These are phyloP conservation scores for Suhomyces coccinellae DNA, from an alignment of 1,139 yeast genomes.

Conservation along the genomic window DNA sequence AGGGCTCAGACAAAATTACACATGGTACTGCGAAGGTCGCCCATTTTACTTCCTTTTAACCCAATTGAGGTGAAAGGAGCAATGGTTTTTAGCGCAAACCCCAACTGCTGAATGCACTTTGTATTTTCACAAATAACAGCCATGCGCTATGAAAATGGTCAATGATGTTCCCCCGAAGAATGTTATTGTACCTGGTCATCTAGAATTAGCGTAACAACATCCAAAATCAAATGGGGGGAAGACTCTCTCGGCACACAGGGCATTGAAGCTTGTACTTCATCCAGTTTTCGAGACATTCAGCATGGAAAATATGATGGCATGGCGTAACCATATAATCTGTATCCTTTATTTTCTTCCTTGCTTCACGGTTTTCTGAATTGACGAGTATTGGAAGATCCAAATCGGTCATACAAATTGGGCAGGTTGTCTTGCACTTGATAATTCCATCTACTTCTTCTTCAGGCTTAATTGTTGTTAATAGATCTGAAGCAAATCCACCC, in stretches of 20 bases:
- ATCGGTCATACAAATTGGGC: constrained; percentile 88
- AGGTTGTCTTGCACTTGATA: constrained; percentile 49
- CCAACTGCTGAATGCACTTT: no score
- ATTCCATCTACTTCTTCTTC: constrained; percentile 30
- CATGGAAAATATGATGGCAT: constrained; percentile 86
- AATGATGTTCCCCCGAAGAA: no score
- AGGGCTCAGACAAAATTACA: no score
- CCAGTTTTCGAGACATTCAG: constrained; percentile 87
- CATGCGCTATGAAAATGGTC: no score
- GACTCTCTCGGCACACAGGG: constrained; percentile 84
- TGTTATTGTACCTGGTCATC: no score
- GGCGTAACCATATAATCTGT: constrained; percentile 85
- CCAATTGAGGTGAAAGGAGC: no score
- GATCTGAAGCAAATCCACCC: constrained; percentile 46
- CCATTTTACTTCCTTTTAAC: no score
- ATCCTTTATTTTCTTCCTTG: constrained; percentile 24
- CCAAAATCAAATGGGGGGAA: constrained; percentile 63
- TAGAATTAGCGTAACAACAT: no score
- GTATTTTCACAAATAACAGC: no score
- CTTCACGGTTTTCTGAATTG: constrained; percentile 19
- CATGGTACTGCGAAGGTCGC: no score
- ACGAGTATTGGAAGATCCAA: constrained; percentile 60
- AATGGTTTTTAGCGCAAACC: no score
- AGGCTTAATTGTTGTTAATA: constrained; percentile 32
- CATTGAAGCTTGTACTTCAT: constrained; percentile 91